A percentile compares a stretch with the other conserved stretches of the same genome.
Evolutionary conservation across 441 rosid genomes (phyloP).

Genomic region (Geranium incanum): DNA sequence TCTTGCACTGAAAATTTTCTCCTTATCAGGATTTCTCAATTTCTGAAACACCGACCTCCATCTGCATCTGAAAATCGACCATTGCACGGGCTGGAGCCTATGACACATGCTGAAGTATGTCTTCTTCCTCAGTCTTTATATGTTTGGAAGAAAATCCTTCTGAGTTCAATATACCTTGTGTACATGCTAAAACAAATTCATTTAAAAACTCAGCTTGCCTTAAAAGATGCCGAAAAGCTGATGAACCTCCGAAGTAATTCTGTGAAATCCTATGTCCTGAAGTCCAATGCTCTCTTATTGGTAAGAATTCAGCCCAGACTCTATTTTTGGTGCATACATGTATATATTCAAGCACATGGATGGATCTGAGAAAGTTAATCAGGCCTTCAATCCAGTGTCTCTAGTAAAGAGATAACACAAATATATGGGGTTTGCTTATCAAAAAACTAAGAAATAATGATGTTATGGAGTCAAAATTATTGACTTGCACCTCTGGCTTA

Average conservation of each 20-base stretch:
- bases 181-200: slow-evolving; percentile 14
- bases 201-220: slow-evolving; percentile 61
- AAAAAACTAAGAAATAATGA: neutral
- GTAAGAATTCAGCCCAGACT: slow-evolving; percentile 32
- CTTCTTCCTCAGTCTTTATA: slow-evolving; percentile 14
- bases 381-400: neutral
- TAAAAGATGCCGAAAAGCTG: slow-evolving; percentile 87
- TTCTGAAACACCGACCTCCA: slow-evolving; percentile 61
- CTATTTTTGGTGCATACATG: slow-evolving; percentile 1
- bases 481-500: neutral
- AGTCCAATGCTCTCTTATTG: slow-evolving; percentile 66
- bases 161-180: slow-evolving; percentile 10
- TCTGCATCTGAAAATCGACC: slow-evolving; percentile 66
- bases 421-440: neutral
- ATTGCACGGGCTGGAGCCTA: slow-evolving; percentile 80
- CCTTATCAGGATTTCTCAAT: slow-evolving; percentile 61
- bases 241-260: slow-evolving; percentile 43
- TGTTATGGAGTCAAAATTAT: neutral
- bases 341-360: neutral
- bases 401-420: neutral
- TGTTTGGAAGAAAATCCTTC: neutral
- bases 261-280: slow-evolving; percentile 48
- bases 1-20: slow-evolving; percentile 17
- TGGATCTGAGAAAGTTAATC: neutral
- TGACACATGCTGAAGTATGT: slow-evolving; percentile 82